Evolutionary conservation across 768 basidiomycete species (phyloP).

Genomic region (Auricularia cornea): DNA sequence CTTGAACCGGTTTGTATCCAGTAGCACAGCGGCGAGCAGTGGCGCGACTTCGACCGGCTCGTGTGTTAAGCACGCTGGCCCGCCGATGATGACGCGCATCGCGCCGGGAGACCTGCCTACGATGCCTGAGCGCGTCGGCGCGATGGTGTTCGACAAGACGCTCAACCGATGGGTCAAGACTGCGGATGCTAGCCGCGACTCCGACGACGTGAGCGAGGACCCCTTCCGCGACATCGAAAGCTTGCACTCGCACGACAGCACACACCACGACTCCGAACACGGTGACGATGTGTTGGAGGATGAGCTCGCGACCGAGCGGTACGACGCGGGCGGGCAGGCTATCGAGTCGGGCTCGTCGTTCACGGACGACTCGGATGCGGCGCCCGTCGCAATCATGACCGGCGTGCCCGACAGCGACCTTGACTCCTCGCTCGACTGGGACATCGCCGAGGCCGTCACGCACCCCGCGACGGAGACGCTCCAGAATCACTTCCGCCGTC

Average conservation of each 20-base stretch:
- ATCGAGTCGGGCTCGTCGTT: slow-evolving; percentile 53
- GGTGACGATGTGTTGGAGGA: slow-evolving; percentile 50
- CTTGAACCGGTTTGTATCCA: slow-evolving; percentile 82
- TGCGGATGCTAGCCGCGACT: slow-evolving; percentile 24
- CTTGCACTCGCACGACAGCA: slow-evolving; percentile 24
- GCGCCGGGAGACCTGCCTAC: slow-evolving; percentile 68
- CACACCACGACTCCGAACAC: background rate
- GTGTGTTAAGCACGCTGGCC: slow-evolving; percentile 77
- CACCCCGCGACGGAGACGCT: background rate
- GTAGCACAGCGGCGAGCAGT: slow-evolving; percentile 66
- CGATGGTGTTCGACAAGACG: slow-evolving; percentile 79
- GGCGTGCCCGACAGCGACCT: slow-evolving; percentile 26
- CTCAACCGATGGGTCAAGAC: slow-evolving; percentile 80
- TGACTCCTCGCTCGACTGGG: background rate
- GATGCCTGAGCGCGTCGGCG: slow-evolving; percentile 71
- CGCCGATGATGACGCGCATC: slow-evolving; percentile 72
- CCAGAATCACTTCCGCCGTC: background rate
- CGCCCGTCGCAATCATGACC: slow-evolving; percentile 40
- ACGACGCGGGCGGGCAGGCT: slow-evolving; percentile 33
- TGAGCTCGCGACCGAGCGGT: slow-evolving; percentile 16
- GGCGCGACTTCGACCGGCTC: slow-evolving; percentile 50
- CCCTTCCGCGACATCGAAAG: slow-evolving; percentile 91
- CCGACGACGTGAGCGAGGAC: slow-evolving; percentile 63
- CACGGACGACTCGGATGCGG: background rate
- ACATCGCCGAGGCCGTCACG: background rate